These are phyloP conservation scores for Plantago lanceolata DNA, from an alignment of 305 asterid genomes.

Conservation along the genomic window DNA sequence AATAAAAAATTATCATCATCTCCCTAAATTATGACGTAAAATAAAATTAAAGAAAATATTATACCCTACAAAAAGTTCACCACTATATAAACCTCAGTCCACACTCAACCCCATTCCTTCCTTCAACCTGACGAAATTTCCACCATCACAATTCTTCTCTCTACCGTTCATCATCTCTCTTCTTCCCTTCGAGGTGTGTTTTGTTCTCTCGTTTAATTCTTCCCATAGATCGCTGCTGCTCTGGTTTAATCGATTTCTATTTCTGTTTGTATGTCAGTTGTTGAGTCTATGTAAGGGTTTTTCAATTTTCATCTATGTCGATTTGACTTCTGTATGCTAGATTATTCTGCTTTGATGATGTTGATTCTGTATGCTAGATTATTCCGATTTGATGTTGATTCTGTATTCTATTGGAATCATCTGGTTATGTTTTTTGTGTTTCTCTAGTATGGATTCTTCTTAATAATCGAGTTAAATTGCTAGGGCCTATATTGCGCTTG, in stretches of 20 bases:
- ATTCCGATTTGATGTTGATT: background rate
- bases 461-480: constrained; percentile 37
- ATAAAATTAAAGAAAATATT: too few relatives aligned
- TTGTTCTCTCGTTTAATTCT: background rate
- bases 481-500: constrained; percentile 48
- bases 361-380: background rate
- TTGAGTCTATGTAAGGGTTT: background rate
- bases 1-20: background rate
- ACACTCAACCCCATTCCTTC: background rate
- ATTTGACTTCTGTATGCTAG: too few relatives aligned
- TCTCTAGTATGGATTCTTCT: constrained; percentile 36
- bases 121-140: constrained; percentile 18
- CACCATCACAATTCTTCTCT: constrained; percentile 4
- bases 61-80: background rate
- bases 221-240: background rate
- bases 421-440: constrained; percentile 2
- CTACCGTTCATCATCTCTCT: constrained; percentile 20
- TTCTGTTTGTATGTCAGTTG: constrained; percentile 16
- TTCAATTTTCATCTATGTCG: too few relatives aligned
- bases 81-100: background rate
- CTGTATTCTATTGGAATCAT: background rate
- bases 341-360: too few relatives aligned
- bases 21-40: background rate
- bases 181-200: constrained; percentile 34
- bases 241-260: background rate